Conservation (phyloP, 2,329 filamentous ascomycete genomes). For the Penicillium sp. region DNA sequence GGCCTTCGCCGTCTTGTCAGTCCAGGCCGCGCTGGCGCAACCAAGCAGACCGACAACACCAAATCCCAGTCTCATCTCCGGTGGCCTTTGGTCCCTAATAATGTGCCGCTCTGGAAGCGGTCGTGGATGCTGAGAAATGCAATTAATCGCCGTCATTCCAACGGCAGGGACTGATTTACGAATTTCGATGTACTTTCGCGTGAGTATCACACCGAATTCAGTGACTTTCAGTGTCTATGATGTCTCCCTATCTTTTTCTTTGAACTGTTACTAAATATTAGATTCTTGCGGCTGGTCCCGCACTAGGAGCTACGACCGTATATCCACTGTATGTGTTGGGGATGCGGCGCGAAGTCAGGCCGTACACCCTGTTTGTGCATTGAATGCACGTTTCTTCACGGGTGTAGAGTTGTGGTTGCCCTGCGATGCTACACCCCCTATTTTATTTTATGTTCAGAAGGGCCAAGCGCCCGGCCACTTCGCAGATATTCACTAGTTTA, state of each 20-base stretch:
- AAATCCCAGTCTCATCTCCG: not conserved
- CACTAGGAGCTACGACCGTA: not conserved
- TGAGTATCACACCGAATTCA: not conserved
- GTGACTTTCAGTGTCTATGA: not conserved
- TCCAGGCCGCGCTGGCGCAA: not conserved
- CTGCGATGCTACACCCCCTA: too few species aligned
- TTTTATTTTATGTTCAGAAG: too few species aligned
- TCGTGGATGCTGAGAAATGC: not conserved
- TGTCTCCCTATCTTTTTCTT: not conserved
- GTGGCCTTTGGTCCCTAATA: not conserved
- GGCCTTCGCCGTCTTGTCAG: not conserved
- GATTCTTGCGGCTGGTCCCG: not conserved
- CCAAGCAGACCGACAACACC: not conserved
- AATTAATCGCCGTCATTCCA: not conserved
- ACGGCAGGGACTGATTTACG: too few species aligned
- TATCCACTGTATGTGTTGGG: not conserved
- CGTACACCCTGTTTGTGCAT: not conserved
- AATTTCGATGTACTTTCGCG: not conserved
- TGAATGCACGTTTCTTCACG: not conserved
- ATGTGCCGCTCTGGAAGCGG: not conserved
- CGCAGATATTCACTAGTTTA: too few species aligned
- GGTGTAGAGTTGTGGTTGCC: not conserved
- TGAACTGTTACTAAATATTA: not conserved
- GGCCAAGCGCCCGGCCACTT: too few species aligned
- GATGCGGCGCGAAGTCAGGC: not conserved